Evolutionary conservation across 345 rosid species (phyloP).

Genomic region (Turnera subulata): DNA sequence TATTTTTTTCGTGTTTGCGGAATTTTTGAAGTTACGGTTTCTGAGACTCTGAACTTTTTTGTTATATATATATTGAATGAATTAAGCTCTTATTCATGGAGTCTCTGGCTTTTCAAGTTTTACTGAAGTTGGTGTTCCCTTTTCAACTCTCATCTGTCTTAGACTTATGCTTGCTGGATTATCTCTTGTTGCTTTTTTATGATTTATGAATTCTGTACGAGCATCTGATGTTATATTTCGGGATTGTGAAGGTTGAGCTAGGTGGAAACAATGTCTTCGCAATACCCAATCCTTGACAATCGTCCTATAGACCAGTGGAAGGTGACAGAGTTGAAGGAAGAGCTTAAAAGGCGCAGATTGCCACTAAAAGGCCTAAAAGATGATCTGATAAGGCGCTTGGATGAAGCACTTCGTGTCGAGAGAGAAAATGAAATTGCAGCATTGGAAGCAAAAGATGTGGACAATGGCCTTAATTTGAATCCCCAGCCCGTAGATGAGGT

Average conservation of each 20-base stretch:
- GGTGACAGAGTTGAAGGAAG: slow-evolving; percentile 92
- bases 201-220: no score
- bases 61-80: no score
- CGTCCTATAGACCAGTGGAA: slow-evolving; percentile 89
- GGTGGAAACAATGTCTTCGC: slow-evolving; percentile 60
- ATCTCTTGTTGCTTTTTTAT: neutral
- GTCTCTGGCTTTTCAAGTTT: no score
- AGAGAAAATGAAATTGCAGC: slow-evolving; percentile 46
- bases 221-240: slow-evolving; percentile 10
- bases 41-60: no score
- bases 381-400: slow-evolving; percentile 76
- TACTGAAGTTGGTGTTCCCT: neutral
- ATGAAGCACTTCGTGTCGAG: slow-evolving; percentile 65
- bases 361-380: slow-evolving; percentile 75
- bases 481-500: slow-evolving; percentile 16
- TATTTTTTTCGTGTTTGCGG: no score
- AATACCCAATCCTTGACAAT: slow-evolving; percentile 60
- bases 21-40: no score
- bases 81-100: no score
- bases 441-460: slow-evolving; percentile 37
- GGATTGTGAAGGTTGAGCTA: slow-evolving; percentile 20
- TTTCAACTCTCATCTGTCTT: neutral
- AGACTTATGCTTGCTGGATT: neutral
- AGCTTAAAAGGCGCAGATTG: slow-evolving; percentile 73
- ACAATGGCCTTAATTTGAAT: slow-evolving; percentile 24